Evolutionary conservation across 2,329 filamentous ascomycete genomes (phyloP), one percentile per base, ranked within the genome.

Genomic region (Alternaria infectoria): DNA sequence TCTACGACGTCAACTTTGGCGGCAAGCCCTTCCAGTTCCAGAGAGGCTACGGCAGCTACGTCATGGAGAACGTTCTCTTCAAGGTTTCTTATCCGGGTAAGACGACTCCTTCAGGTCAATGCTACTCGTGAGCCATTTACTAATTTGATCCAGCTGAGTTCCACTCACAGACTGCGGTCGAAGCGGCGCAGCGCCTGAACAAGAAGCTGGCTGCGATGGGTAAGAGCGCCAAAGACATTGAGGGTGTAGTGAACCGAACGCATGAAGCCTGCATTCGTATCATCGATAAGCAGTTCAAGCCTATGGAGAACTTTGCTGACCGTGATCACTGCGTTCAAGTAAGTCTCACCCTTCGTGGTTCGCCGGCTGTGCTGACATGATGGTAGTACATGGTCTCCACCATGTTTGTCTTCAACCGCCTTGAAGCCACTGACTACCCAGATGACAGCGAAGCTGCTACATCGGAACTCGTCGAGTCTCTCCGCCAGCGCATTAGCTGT

Each of bases 41-140:
- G 86, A 90, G 96, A 67, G 89, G 91, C 62, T 99, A 99, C 79
- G 95, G 94, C 79, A 97, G 92, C 86, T 99, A 99, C 82, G 96
- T 99, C 71, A 99, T 99, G 96, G 96, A 99, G 89, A 99, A 98
- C 78, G 93, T 99, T 65, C 90, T 99, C 69, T 99, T 99, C 91
- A 99, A 99, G 89, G 96, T 99, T 65, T 99, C 96, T 49, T 98
- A 97, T 81, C 95, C 95, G 78, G 92, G 92, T 93, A 85, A 80
- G 87, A n/a, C 32, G 77, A 40, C 32, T 26, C 17, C 54, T 61
- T 55, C 52, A 19, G 17, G 26, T n/a, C 28, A 7, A 13, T 26
- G 13, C 9, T 19, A 28, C 10, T 23, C 26, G 23, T 36, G 30
- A 8, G 15, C 28, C 1, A 6, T 50, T 51, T 57, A 44, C 25